phyloP scores from a whole-genome alignment of 2,329 filamentous ascomycete species.

The Didymella pinodella region DNA sequence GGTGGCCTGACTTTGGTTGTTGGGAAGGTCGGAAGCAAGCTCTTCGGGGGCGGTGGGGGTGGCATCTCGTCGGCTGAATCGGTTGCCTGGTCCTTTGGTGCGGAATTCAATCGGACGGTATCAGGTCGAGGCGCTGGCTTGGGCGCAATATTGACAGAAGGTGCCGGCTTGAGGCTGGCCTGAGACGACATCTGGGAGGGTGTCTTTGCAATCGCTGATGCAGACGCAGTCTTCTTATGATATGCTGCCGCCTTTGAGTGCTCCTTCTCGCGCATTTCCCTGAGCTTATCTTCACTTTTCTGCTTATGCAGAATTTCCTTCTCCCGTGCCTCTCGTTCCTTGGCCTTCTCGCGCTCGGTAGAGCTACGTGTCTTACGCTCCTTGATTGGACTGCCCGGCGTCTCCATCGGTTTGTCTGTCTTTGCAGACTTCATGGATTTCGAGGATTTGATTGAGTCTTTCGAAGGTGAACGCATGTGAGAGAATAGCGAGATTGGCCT shows the following conservation, averaged over 20 bases:
- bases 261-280: conserved; percentile 74
- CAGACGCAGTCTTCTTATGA: conserved; percentile 50
- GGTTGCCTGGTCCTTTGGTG: conserved; percentile 35
- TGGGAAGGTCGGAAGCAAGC: conserved; percentile 59
- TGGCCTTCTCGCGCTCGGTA: conserved; percentile 66
- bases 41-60: conserved; percentile 67
- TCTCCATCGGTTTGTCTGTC: conserved; percentile 37
- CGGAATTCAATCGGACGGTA: conserved; percentile 39
- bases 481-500: conserved; percentile 45
- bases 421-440: conserved; percentile 40
- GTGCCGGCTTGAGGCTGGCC: conserved; percentile 49
- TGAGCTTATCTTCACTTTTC: conserved; percentile 68
- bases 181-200: conserved; percentile 49
- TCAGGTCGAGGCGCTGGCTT: conserved; percentile 43
- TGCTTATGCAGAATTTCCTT: conserved; percentile 66
- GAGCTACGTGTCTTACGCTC: conserved; percentile 65
- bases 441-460: conserved; percentile 44
- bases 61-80: conserved; percentile 63
- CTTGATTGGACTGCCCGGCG: conserved; percentile 44
- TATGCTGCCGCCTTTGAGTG: conserved; percentile 67
- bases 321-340: conserved; percentile 67
- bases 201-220: conserved; percentile 59
- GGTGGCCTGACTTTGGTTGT: conserved; percentile 41
- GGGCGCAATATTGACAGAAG: conserved; percentile 46
- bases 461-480: conserved; percentile 47